These are phyloP conservation scores for Obba rivulosa DNA, from an alignment of 768 basidiomycete species.

Conservation along the genomic window DNA sequence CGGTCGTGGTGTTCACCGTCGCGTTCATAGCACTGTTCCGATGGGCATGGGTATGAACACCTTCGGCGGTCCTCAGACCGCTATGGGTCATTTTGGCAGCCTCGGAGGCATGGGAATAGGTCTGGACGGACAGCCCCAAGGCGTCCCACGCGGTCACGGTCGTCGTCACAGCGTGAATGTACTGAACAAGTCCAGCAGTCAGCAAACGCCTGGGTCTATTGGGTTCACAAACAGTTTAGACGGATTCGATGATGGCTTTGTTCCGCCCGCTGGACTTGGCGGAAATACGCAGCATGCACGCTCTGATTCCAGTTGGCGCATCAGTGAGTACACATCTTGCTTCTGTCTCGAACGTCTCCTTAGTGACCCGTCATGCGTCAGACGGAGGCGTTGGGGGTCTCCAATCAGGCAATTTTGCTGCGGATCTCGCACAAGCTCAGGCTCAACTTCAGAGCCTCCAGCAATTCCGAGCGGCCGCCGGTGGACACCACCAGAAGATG, in stretches of 20 bases:
- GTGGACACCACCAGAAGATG: slow-evolving; percentile 96
- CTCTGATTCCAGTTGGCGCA: slow-evolving; percentile 83
- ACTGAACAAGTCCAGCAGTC: slow-evolving; percentile 63
- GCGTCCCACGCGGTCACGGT: slow-evolving; percentile 78
- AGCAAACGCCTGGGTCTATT: slow-evolving; percentile 41
- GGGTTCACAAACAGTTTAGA: slow-evolving; percentile 53
- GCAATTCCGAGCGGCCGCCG: slow-evolving; percentile 93
- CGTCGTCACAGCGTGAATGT: slow-evolving; percentile 90
- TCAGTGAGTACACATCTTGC: slow-evolving; percentile 51
- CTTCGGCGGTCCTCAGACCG: slow-evolving; percentile 44
- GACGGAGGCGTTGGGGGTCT: slow-evolving; percentile 71
- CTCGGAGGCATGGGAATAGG: slow-evolving; percentile 43
- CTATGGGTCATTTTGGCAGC: slow-evolving; percentile 65
- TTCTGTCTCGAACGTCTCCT: not conserved
- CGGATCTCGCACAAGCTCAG: slow-evolving; percentile 94
- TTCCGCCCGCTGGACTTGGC: slow-evolving; percentile 49
- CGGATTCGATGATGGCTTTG: slow-evolving; percentile 77
- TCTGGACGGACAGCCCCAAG: slow-evolving; percentile 59
- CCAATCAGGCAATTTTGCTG: slow-evolving; percentile 55
- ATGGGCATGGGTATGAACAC: slow-evolving; percentile 40
- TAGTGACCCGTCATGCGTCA: slow-evolving; percentile 19
- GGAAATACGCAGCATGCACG: slow-evolving; percentile 74
- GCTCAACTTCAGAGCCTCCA: slow-evolving; percentile 94
- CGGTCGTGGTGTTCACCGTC: slow-evolving; percentile 60
- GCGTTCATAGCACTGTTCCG: slow-evolving; percentile 83